Evolutionary conservation across 805 yeast genomes (phyloP).

Genomic region (Ogataea salicorniae): DNA sequence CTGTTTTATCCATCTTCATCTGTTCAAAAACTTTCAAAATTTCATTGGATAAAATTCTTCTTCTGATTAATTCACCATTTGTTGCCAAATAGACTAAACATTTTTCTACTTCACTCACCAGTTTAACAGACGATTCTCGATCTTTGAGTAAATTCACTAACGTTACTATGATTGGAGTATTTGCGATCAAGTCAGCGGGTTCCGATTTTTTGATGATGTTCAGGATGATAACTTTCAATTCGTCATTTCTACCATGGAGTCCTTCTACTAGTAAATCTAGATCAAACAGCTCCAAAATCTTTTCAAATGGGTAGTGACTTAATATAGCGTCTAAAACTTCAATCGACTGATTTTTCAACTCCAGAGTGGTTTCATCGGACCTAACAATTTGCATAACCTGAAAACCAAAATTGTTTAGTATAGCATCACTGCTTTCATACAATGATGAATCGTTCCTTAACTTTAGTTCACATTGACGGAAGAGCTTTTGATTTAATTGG

Average conservation of each 20-base stretch:
- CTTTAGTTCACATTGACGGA: constrained; percentile 14
- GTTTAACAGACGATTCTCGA: constrained; percentile 14
- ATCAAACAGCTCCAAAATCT: constrained; percentile 20
- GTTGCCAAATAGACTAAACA: constrained; percentile 18
- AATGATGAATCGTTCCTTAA: constrained; percentile 15
- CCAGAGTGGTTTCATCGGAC: constrained; percentile 19
- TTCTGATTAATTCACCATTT: constrained; percentile 28
- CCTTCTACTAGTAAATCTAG: constrained; percentile 27
- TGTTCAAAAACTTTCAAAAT: constrained; percentile 17
- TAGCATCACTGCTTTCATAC: constrained; percentile 7
- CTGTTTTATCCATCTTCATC: constrained; percentile 22
- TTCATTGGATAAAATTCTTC: constrained; percentile 25
- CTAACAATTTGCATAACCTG: constrained; percentile 20
- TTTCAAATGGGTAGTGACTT: constrained; percentile 24
- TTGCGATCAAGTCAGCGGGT: constrained; percentile 32
- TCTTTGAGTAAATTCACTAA: constrained; percentile 22
- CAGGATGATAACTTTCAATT: constrained; percentile 23
- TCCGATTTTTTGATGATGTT: constrained; percentile 22
- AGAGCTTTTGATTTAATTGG: constrained; percentile 11
- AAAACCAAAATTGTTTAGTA: constrained; percentile 17
- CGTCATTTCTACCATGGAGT: constrained; percentile 21
- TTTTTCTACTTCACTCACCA: constrained; percentile 20
- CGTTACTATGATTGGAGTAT: constrained; percentile 23
- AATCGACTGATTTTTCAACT: constrained; percentile 15
- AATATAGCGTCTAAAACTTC: constrained; percentile 25